These are phyloP conservation scores for Ogataea neopini DNA, from an alignment of 805 yeast genomes.

Conservation along the genomic window DNA sequence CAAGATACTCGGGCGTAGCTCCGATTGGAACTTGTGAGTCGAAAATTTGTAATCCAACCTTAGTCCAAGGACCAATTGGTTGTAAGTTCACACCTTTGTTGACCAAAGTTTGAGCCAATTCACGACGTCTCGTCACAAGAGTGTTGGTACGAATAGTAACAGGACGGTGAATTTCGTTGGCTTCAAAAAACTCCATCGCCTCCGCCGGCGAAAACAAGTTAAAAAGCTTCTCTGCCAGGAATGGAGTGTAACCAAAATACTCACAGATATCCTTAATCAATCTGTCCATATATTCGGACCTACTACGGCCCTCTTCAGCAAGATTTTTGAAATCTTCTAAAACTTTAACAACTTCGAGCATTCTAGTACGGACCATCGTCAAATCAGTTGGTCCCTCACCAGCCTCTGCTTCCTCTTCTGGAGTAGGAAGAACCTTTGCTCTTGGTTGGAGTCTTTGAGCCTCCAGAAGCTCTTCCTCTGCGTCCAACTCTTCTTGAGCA, in stretches of 20 bases:
- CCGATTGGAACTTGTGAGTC: conserved; percentile 99
- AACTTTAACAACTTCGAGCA: conserved; percentile 92
- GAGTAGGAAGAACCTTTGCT: conserved; percentile 74
- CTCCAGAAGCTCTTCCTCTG: conserved; percentile 60
- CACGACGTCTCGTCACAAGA: conserved; percentile 90
- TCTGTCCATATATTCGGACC: conserved; percentile 80
- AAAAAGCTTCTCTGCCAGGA: conserved; percentile 91
- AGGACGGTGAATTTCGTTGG: conserved; percentile 96
- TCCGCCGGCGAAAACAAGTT: conserved; percentile 91
- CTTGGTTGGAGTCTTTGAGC: conserved; percentile 64
- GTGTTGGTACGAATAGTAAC: conserved; percentile 98
- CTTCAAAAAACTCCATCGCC: conserved; percentile 97
- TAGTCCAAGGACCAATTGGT: conserved; percentile 97
- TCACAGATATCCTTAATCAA: conserved; percentile 83
- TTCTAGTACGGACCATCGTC: conserved; percentile 84
- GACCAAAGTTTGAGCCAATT: conserved; percentile 89
- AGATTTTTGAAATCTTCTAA: conserved; percentile 83
- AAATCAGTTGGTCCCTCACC: conserved; percentile 67
- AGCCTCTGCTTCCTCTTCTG: conserved; percentile 59
- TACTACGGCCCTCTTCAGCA: conserved; percentile 83
- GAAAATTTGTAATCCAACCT: conserved; percentile 94
- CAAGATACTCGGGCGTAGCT: conserved; percentile 97
- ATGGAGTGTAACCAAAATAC: conserved; percentile 91
- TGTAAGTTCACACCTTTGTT: conserved; percentile 97
- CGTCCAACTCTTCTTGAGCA: conserved; percentile 60